Conservation (phyloP, 108 stramenopile species). For the Cyclotella kingstonii region DNA sequence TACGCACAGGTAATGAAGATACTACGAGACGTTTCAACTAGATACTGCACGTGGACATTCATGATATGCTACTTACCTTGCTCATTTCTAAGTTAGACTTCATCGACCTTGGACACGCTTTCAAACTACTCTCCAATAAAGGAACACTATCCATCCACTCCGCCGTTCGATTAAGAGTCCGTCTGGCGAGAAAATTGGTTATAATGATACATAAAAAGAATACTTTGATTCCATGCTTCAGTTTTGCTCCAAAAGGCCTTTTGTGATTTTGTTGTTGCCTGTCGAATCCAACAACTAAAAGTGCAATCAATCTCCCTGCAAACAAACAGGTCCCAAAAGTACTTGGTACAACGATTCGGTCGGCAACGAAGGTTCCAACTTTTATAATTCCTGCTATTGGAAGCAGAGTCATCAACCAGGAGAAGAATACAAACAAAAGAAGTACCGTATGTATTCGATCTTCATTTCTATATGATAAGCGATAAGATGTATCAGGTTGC, state of each 20-base stretch:
- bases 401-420: conserved; percentile 77
- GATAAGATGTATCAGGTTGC: not conserved
- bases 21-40: too few species aligned
- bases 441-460: conserved; percentile 35
- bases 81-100: conserved; percentile 80
- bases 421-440: conserved; percentile 47
- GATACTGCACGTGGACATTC: too few species aligned
- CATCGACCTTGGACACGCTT: conserved; percentile 73
- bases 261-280: not conserved
- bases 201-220: not conserved
- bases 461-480: not conserved
- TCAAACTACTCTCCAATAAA: conserved; percentile 57
- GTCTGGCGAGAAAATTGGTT: conserved; percentile 20
- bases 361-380: conserved; percentile 84
- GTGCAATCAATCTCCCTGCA: conserved; percentile 33
- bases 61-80: too few species aligned
- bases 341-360: conserved; percentile 77
- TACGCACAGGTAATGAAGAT: too few species aligned
- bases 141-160: conserved; percentile 81
- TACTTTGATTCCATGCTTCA: not conserved
- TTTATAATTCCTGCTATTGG: conserved; percentile 77
- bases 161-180: conserved; percentile 48
- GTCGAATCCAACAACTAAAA: conserved; percentile 9
- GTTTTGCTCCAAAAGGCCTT: not conserved
- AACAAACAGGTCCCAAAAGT: conserved; percentile 63